Evolutionary conservation across 2,329 filamentous ascomycete species (phyloP).

Genomic region (Diplodia intermedia): DNA sequence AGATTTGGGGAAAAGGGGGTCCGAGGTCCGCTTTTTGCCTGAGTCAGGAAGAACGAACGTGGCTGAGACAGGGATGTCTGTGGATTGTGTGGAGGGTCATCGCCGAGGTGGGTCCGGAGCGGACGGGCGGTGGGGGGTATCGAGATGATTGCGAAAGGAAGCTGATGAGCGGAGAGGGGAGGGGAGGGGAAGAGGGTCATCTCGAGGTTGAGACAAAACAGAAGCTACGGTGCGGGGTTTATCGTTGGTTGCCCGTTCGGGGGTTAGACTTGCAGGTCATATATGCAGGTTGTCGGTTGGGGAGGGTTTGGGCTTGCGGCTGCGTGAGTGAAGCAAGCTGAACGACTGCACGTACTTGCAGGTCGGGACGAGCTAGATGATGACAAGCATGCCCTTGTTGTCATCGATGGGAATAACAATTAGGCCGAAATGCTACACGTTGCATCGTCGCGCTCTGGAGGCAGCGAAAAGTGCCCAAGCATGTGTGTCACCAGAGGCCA

Average conservation of each 20-base stretch:
- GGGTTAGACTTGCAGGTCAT: not conserved
- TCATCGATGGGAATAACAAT: not conserved
- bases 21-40: not conserved
- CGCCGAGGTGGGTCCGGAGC: not conserved
- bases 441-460: not conserved
- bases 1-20: no score
- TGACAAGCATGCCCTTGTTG: not conserved
- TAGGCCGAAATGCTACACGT: not conserved
- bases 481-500: not conserved
- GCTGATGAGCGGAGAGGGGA: not conserved
- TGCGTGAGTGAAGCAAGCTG: not conserved
- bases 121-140: not conserved
- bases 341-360: not conserved
- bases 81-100: not conserved
- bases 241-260: not conserved
- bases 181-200: not conserved
- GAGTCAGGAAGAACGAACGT: not conserved
- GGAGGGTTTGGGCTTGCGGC: not conserved
- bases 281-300: not conserved
- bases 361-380: not conserved
- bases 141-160: not conserved
- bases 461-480: not conserved
- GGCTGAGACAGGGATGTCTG: not conserved
- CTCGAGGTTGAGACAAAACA: not conserved
- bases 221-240: not conserved